Percentiles rank a stretch among this genome's conserved stretches.
Conservation (phyloP, 371 early-diverging fungal species). For the Basidiobolus meristosporus region DNA sequence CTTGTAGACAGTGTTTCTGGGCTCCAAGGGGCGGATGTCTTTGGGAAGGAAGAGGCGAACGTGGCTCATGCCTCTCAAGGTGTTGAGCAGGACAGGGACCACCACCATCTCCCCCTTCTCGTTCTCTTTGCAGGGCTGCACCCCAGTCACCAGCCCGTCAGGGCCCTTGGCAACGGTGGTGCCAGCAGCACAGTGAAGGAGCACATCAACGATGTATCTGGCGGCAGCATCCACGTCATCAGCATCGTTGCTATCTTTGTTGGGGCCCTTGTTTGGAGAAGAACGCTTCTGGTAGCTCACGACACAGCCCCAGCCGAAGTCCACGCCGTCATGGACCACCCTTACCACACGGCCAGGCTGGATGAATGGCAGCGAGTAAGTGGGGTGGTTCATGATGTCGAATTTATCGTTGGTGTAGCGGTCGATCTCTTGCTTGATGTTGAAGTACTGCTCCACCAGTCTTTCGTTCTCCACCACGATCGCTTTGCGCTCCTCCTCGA, state of each 20-base stretch:
- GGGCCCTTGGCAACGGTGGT: too few relatives aligned
- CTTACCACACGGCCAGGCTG: conserved; percentile 74
- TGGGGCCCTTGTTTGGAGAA: conserved; percentile 7
- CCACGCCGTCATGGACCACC: conserved; percentile 35
- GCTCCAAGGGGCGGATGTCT: conserved; percentile 32
- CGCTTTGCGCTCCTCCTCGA: conserved; percentile 28
- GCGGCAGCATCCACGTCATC: conserved; percentile 6
- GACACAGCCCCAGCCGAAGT: conserved; percentile 92
- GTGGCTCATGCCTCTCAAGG: conserved; percentile 52
- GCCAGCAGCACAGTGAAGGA: too few relatives aligned
- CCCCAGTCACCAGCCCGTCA: too few relatives aligned
- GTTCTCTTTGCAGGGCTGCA: too few relatives aligned
- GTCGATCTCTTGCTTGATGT: conserved; percentile 52
- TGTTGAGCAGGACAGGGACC: conserved; percentile 55
- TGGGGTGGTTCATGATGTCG: conserved; percentile 66
- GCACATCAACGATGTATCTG: conserved; percentile 51
- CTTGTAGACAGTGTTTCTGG: conserved; percentile 37
- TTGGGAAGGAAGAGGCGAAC: conserved; percentile 61
- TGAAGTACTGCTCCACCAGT: conserved; percentile 49
- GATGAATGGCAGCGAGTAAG: conserved; percentile 59
- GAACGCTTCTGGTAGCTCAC: conserved; percentile 29
- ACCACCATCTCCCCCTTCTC: too few relatives aligned
- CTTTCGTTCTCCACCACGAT: conserved; percentile 51
- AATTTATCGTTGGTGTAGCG: conserved; percentile 38
- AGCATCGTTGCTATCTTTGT: conserved; percentile 9